phyloP scores from a whole-genome alignment of 1,284 basidiomycete genomes.

The Kalmanozyma brasiliensis region DNA sequence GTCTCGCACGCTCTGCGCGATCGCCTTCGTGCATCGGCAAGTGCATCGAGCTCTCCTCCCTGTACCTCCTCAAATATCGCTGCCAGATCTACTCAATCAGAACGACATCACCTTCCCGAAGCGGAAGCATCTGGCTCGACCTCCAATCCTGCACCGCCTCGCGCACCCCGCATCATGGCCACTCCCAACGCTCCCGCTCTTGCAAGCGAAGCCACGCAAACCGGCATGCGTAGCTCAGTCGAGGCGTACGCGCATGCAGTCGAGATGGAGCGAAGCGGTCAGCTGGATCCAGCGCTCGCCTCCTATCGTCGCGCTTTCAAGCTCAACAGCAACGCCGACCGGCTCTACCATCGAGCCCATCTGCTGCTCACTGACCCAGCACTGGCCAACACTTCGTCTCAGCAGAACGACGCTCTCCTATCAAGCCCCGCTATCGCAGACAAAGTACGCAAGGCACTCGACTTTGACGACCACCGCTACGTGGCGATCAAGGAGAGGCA shows the following conservation, averaged over 20 bases:
- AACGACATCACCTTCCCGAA: neutral
- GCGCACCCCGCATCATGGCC: constrained; percentile 24
- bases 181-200: constrained; percentile 25
- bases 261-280: constrained; percentile 52
- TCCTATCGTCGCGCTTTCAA: constrained; percentile 58
- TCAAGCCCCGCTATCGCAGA: constrained; percentile 51
- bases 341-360: constrained; percentile 55
- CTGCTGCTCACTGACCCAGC: constrained; percentile 44
- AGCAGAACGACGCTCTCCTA: constrained; percentile 39
- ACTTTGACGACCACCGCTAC: constrained; percentile 52
- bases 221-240: constrained; percentile 46
- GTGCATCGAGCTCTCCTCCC: constrained; percentile 17
- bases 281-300: constrained; percentile 49
- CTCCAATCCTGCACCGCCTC: constrained; percentile 3
- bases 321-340: constrained; percentile 53
- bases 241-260: constrained; percentile 55
- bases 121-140: constrained; percentile 8
- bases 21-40: constrained; percentile 23
- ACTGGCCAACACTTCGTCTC: constrained; percentile 21
- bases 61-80: neutral
- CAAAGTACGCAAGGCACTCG: constrained; percentile 48
- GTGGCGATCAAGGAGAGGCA: constrained; percentile 48
- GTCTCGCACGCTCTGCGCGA: constrained; percentile 25
- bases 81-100: too few relatives aligned
- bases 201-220: constrained; percentile 28